phyloP scores from a whole-genome alignment of 371 early-diverging fungal species.

The Zychaea mexicana region DNA sequence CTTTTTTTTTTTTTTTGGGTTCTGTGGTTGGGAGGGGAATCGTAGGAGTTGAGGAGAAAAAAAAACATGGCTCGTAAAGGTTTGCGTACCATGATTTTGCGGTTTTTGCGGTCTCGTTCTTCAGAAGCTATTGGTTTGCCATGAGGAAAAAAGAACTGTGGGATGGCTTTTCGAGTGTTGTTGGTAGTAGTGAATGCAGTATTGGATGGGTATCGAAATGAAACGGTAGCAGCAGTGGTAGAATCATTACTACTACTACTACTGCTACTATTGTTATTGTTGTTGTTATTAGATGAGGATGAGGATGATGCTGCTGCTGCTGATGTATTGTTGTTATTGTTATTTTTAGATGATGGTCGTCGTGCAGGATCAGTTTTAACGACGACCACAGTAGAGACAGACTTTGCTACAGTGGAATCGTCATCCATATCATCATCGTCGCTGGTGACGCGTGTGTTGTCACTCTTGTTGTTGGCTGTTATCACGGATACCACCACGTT shows the following conservation, averaged over 20 bases:
- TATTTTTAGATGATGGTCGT: too few relatives aligned
- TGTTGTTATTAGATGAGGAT: neutral
- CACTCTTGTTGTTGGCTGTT: neutral
- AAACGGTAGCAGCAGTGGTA: neutral
- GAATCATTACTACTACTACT: too few relatives aligned
- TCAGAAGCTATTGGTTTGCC: conserved; percentile 35
- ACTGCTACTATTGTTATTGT: neutral
- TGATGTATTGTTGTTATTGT: too few relatives aligned
- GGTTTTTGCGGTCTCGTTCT: conserved; percentile 24
- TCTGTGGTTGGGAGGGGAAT: too few relatives aligned
- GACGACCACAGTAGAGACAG: too few relatives aligned
- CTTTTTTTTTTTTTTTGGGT: too few relatives aligned
- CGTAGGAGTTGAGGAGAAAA: neutral
- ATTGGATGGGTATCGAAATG: neutral
- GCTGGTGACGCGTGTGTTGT: neutral
- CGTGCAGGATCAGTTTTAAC: too few relatives aligned
- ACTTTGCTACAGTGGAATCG: too few relatives aligned
- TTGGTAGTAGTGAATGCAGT: neutral
- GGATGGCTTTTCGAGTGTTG: conserved; percentile 18
- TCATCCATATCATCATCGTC: neutral
- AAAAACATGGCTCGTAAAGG: neutral
- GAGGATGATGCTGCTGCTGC: neutral
- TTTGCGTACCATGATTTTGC: conserved; percentile 36
- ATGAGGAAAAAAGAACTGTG: conserved; percentile 45
- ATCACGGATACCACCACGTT: neutral